These are phyloP conservation scores for Ganoderma multipileum DNA, from an alignment of 1,284 basidiomycete species.

Conservation along the genomic window DNA sequence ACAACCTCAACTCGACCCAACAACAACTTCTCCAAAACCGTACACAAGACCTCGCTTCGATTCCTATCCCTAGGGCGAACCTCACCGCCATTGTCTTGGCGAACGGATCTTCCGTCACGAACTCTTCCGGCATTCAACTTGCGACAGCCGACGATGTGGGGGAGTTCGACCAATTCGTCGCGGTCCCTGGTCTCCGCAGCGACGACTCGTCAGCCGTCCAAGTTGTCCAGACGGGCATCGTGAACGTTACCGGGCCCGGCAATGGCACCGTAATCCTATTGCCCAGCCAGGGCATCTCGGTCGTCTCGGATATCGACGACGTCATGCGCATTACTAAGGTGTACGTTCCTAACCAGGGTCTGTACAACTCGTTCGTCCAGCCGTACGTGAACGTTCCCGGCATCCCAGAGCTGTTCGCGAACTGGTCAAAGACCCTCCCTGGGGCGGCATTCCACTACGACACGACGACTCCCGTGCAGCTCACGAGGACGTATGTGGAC, in stretches of 20 bases:
- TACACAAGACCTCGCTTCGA: conserved; percentile 35
- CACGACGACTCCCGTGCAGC: conserved; percentile 42
- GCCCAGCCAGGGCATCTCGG: conserved; percentile 36
- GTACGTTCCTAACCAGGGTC: conserved; percentile 41
- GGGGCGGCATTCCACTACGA: conserved; percentile 42
- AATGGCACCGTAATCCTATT: conserved; percentile 42
- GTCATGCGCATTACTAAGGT: conserved; percentile 43
- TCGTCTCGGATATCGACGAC: conserved; percentile 44
- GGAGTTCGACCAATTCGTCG: conserved; percentile 37
- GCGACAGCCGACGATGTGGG: conserved; percentile 34
- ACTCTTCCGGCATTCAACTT: conserved; percentile 32
- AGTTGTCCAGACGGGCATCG: too few relatives aligned
- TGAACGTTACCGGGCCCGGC: conserved; percentile 35
- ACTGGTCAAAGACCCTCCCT: conserved; percentile 37
- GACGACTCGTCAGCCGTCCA: conserved; percentile 24
- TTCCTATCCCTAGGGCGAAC: conserved; percentile 35
- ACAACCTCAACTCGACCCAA: conserved; percentile 35
- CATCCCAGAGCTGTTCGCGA: conserved; percentile 38
- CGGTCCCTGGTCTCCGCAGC: conserved; percentile 27
- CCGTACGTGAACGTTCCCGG: conserved; percentile 40
- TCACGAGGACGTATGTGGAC: conserved; percentile 41
- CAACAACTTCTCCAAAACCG: conserved; percentile 35
- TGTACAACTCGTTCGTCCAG: conserved; percentile 41
- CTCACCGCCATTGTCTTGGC: conserved; percentile 32
- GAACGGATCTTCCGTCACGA: conserved; percentile 33